Evolutionary conservation across 441 rosid species (phyloP), one percentile per base, ranked within the genome.

Genomic region (Arabidopsis hybrid): DNA sequence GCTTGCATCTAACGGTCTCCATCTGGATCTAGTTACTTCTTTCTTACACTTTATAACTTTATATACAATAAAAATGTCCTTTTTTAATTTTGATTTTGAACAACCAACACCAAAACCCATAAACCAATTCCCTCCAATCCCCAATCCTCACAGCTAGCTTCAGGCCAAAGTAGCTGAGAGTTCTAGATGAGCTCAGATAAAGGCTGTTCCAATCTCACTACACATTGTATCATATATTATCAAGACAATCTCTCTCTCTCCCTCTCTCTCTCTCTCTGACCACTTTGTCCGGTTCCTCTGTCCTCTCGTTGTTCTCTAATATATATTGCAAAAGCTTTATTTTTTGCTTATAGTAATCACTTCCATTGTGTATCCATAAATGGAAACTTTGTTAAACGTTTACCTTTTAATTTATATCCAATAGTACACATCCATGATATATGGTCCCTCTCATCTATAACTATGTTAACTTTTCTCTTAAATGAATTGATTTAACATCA

Each of bases 101-200:
- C 46, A 59, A 67, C 78, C 70, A 75, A 65, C 67, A 49, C 31
- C 68, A 51, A 77, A 75, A 76, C 75, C 70, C 69, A 34, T 65
- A 60, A 50, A 67, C 73, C 65, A 74, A 76, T 72, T 72, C 75
- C 67, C 71, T 47, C 75, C 71, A 76, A 76, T 72, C 82, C 78
- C 71, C 67, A 62, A 63, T 78, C 74, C 56, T 43, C 77, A 60
- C 60, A 65, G 45, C 69, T 62, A 76, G 85, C 88, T 85, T 80
- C 71, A 83, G 74, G 84, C 87, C 95, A 88, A 89, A 91, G 71
- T 84, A 78, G 93, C 90, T 88, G 87, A 85, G 85, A 78, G 82
- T 72, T 36, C 84, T 81, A 69, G 85, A 84, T 79, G 90, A 84
- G 80, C 83, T 85, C 86, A 87, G 77, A 67, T 76, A 84, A 87